Conservation (phyloP, 768 basidiomycete species). For the Psilocybe subaeruginosa region DNA sequence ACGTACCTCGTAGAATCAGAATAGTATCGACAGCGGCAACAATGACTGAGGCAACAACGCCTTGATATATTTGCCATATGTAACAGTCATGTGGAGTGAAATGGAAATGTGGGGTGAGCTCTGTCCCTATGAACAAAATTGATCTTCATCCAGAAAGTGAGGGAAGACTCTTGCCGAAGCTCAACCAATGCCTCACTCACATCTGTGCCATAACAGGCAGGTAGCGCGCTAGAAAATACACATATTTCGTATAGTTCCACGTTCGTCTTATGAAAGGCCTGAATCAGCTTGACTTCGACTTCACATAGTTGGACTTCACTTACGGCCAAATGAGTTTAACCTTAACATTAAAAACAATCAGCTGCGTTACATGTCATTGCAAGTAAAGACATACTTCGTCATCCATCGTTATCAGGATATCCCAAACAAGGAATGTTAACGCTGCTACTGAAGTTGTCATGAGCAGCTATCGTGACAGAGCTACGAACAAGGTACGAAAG, state of each 20-base stretch:
- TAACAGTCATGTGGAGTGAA: conserved; percentile 44
- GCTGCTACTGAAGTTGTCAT: conserved; percentile 32
- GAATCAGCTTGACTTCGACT: background rate
- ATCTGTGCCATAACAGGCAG: conserved; percentile 37
- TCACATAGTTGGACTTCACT: conserved; percentile 15
- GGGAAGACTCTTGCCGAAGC: background rate
- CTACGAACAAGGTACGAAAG: background rate
- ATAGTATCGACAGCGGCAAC: conserved; percentile 38
- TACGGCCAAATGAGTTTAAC: conserved; percentile 45
- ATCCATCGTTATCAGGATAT: conserved; percentile 41
- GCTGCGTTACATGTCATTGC: too few species aligned
- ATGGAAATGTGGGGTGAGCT: conserved; percentile 35
- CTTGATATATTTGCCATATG: conserved; percentile 49
- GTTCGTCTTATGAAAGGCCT: conserved; percentile 12
- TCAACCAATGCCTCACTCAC: conserved; percentile 23
- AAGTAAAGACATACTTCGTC: conserved; percentile 35
- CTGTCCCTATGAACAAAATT: conserved; percentile 36
- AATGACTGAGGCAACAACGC: conserved; percentile 31
- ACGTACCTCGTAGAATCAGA: conserved; percentile 41
- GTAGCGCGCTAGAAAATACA: conserved; percentile 41
- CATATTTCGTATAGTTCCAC: conserved; percentile 37
- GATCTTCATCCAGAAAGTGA: conserved; percentile 23
- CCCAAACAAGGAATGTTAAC: conserved; percentile 41
- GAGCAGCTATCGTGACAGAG: conserved; percentile 1
- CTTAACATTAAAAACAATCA: conserved; percentile 17